These are phyloP conservation scores for Phoenix roebelenii DNA, from an alignment of 176 grass and related monocot species.

Conservation along the genomic window DNA sequence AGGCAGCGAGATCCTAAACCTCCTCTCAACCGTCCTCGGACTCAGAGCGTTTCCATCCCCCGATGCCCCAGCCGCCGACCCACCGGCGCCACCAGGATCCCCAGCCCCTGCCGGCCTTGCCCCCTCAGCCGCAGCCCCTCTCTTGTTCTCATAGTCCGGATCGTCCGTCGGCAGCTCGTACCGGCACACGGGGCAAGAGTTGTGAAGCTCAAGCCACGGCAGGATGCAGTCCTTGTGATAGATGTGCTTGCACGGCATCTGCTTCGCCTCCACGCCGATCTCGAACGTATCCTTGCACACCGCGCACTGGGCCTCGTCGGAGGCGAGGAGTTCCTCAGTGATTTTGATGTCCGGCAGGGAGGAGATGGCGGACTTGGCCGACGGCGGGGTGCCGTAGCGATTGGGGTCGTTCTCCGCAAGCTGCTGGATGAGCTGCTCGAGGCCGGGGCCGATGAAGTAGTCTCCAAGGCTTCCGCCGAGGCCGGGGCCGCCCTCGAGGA, in stretches of 20 bases:
- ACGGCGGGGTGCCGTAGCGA: slow-evolving; percentile 72
- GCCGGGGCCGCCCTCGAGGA: slow-evolving; percentile 46
- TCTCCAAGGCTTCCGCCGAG: slow-evolving; percentile 57
- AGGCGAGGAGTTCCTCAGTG: slow-evolving; percentile 38
- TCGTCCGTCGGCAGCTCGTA: slow-evolving; percentile 92
- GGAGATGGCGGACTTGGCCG: slow-evolving; percentile 46
- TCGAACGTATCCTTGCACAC: slow-evolving; percentile 91
- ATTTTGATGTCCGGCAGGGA: slow-evolving; percentile 57
- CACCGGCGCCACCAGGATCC: background rate
- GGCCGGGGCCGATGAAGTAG: slow-evolving; percentile 77
- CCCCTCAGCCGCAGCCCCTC: slow-evolving; percentile 6
- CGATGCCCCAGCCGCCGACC: slow-evolving; percentile 10
- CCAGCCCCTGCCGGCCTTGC: background rate
- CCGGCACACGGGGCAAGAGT: slow-evolving; percentile 91
- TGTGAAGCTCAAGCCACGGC: slow-evolving; percentile 91
- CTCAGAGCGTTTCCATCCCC: slow-evolving; percentile 17
- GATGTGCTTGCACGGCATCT: slow-evolving; percentile 94
- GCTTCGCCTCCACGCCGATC: slow-evolving; percentile 60
- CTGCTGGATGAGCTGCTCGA: slow-evolving; percentile 94
- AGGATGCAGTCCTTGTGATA: slow-evolving; percentile 77
- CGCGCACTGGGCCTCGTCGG: slow-evolving; percentile 63
- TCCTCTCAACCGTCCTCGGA: slow-evolving; percentile 36
- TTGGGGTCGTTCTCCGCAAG: slow-evolving; percentile 92
- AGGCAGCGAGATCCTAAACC: slow-evolving; percentile 54
- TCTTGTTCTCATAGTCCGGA: slow-evolving; percentile 59